Evolutionary conservation across 1,284 basidiomycete genomes (phyloP), one percentile per base, ranked within the genome.

Genomic region (Heliocybe sulcata): DNA sequence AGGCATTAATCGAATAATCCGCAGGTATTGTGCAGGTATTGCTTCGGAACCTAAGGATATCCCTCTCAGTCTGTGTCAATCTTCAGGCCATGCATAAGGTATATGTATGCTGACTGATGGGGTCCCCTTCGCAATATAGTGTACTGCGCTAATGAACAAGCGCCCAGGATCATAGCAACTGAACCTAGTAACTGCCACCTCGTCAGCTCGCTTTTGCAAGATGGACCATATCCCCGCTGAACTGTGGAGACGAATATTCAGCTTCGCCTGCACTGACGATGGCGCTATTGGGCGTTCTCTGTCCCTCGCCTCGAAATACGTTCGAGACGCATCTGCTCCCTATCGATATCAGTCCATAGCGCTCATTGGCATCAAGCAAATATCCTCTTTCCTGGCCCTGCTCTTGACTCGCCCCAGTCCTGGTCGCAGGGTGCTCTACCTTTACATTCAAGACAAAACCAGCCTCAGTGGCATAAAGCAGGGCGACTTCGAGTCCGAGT

Each of bases 201-300:
- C 45, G 35, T 22, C 2, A 51, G 27, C 23, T 22, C 52, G 48
- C 51, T 25, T 19, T 42, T 6, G 8, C 38, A 20, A 16, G 38
- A 49, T 49, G 47, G 23, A 49, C 47, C 8, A 20, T 4, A n/a
- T 25, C 9, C 51, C 51, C 4, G 19, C 29, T 16, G 51, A 52
- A 20, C 14, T 52, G 4, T 52, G 51, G 29, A 3, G 20, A 23
- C 6, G 20, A 22, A 35, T 33, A 16, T 52, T 52, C 51, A 31
- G 22, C 29, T 52, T 33, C 20, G 51, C 51, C 16, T 52, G 51
- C 51, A 11, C 27, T 6, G 51, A 52, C 22, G 51, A 35, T 52
- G 51, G 51, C 26, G 16, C 6, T 19, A 31, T 19, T 4, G 51
- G 51, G 19, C 51, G 51, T 22, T 52, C 51, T 14, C 26, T 52